Evolutionary conservation across 2,329 filamentous ascomycete species (phyloP), one percentile per base, ranked within the genome.

Genomic region (Aspergillus sp.): DNA sequence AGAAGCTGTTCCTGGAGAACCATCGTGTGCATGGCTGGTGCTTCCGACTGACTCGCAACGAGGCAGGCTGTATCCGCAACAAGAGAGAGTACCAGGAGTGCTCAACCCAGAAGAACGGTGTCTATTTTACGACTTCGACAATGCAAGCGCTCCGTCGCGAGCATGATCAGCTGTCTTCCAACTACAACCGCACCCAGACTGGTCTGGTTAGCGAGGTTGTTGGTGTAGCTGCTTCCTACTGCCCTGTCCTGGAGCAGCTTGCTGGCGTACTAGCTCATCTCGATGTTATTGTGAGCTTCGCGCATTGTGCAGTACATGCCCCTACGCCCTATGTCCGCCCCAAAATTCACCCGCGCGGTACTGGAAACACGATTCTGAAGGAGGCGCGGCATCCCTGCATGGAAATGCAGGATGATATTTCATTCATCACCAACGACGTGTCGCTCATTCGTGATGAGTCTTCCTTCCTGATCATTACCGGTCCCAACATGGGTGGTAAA

Each of bases 401-500:
- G 87, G 95, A 99, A 76, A 93, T 97, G 86, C 95, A 99, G 78
- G 96, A 99, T 70, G 95, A 99, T 71, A 89, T 99, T 45, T 93
- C 94, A 64, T 99, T 99, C 80, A 99, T 99, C 77, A 97, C 94
- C 59, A 99, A 99, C 75, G 94, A 99, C 69, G 91, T 98, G 21
- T 87, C 88, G 56, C 86, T 99, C 39, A 83, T 86, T 5, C 88
- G 92, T 8, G 88, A 89, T 59, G 83, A 86, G 51, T 96, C 92
- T 0, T 92, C 94, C 3, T 98, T 99, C 78, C 84, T 97, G 41
- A 94, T 97, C 79, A 97, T 98, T 74, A 98, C 94, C 0, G 95
- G 95, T 0, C 95, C 95, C 54, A 99, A 99, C 78, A 99, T 99
- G 95, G 96, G 95, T 68, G 95, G 95, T 69, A 99, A 99, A 80